phyloP scores from a whole-genome alignment of 2,329 filamentous ascomycete genomes.

The Trichoderma pleuroti region DNA sequence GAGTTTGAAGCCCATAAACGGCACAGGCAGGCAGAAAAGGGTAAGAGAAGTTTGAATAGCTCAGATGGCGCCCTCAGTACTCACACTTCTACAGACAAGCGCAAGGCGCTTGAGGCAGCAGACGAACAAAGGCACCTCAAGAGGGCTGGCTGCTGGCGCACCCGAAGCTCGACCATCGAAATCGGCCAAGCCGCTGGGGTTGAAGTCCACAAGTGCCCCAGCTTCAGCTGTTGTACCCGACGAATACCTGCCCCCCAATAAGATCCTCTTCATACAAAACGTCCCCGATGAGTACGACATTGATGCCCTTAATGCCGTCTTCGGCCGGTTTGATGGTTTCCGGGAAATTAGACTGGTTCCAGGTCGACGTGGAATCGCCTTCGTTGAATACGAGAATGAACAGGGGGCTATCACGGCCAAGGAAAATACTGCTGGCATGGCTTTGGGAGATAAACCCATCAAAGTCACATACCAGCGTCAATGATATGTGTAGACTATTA shows the following conservation, averaged over 20 bases:
- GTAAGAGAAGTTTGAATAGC: slow-evolving; percentile 45
- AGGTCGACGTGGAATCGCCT: slow-evolving; percentile 82
- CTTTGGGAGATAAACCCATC: slow-evolving; percentile 71
- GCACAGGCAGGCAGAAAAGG: slow-evolving; percentile 81
- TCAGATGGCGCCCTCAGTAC: background rate
- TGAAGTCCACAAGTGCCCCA: slow-evolving; percentile 70
- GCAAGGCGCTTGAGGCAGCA: slow-evolving; percentile 77
- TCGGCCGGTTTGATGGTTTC: slow-evolving; percentile 89
- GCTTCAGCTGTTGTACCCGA: slow-evolving; percentile 79
- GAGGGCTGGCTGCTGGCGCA: slow-evolving; percentile 48
- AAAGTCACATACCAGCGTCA: slow-evolving; percentile 97
- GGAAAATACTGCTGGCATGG: slow-evolving; percentile 85
- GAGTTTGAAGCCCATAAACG: slow-evolving; percentile 86
- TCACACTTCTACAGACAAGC: slow-evolving; percentile 51
- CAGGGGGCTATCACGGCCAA: slow-evolving; percentile 87
- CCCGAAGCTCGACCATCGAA: slow-evolving; percentile 60
- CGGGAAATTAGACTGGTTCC: slow-evolving; percentile 88
- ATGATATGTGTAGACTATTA: slow-evolving; percentile 38
- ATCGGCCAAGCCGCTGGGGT: slow-evolving; percentile 55
- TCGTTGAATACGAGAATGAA: slow-evolving; percentile 94
- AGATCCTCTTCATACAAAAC: slow-evolving; percentile 91
- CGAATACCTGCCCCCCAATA: slow-evolving; percentile 96
- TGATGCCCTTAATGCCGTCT: slow-evolving; percentile 74
- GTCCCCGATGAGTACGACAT: slow-evolving; percentile 82
- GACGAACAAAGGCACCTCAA: slow-evolving; percentile 76